A percentile compares a stretch with the other conserved stretches of the same genome.
Evolutionary conservation across 192 early-diverging fungal species (phyloP).

Genomic region (Backusella parvicylindrica): DNA sequence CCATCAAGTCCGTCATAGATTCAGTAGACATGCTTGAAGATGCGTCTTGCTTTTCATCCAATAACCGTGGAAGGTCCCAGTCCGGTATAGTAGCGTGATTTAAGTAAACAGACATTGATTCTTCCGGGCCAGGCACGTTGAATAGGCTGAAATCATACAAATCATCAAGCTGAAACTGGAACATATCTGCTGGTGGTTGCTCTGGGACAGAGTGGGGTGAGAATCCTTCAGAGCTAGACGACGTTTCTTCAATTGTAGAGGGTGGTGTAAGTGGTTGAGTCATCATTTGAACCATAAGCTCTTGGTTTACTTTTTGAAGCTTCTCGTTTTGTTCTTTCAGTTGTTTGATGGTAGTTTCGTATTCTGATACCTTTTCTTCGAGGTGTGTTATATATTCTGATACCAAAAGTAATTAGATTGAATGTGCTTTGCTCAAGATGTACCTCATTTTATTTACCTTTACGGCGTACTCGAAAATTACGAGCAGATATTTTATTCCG

Average conservation of each 20-base stretch:
- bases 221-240: conserved; percentile 1
- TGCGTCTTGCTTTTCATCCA: conserved; percentile 5
- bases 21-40: not conserved
- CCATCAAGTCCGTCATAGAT: not conserved
- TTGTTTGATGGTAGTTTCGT: not conserved
- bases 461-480: conserved; percentile 70
- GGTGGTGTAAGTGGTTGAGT: not conserved
- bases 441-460: conserved; percentile 36
- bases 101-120: not conserved
- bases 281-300: not conserved
- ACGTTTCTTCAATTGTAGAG: not conserved
- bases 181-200: not conserved
- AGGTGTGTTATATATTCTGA: conserved; percentile 16
- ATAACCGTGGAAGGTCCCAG: conserved; percentile 3
- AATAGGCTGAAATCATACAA: conserved; percentile 5
- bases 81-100: conserved; percentile 8
- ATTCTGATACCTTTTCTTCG: conserved; percentile 14
- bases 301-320: conserved; percentile 6
- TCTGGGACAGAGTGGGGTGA: not conserved
- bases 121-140: not conserved
- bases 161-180: not conserved
- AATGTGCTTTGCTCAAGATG: not conserved
- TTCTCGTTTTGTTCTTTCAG: not conserved
- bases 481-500: conserved; percentile 78
- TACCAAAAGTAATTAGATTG: not conserved